A percentile compares a stretch with the other conserved stretches of the same genome.
Conservation (phyloP, 192 early-diverging fungal genomes). For the Allomyces javanicus region DNA sequence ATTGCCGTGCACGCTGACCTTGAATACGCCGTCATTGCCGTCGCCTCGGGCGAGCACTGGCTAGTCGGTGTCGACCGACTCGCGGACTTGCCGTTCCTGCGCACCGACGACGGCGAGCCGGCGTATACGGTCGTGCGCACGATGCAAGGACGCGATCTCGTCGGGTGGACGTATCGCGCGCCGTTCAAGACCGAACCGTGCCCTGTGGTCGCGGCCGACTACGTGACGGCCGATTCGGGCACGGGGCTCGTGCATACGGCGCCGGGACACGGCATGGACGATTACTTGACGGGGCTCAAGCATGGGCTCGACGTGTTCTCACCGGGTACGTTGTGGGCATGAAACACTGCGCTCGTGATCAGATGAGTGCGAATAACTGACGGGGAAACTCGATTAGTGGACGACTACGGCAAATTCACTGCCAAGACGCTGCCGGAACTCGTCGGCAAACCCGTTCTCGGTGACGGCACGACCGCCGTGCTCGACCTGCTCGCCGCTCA, state of each 20-base stretch:
- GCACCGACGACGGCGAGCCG: too few species aligned
- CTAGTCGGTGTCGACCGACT: background rate
- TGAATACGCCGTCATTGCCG: conserved; percentile 27
- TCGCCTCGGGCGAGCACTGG: background rate
- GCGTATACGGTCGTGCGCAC: too few species aligned
- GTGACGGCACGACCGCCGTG: conserved; percentile 32
- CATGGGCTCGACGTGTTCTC: conserved; percentile 37
- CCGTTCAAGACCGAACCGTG: conserved; percentile 21
- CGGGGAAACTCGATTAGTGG: conserved; percentile 13
- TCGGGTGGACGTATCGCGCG: conserved; percentile 33
- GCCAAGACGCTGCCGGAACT: conserved; percentile 37
- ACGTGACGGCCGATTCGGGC: conserved; percentile 51
- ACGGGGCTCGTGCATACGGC: conserved; percentile 68
- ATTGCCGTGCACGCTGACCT: conserved; percentile 45
- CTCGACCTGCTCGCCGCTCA: conserved; percentile 23
- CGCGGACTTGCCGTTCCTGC: too few species aligned
- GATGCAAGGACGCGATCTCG: conserved; percentile 21
- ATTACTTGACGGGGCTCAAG: conserved; percentile 41
- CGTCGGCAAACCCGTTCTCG: conserved; percentile 37
- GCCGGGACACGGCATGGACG: conserved; percentile 66
- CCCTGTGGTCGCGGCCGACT: conserved; percentile 37
- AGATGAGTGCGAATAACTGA: too few species aligned
- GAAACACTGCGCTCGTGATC: background rate
- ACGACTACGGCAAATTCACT: conserved; percentile 46
- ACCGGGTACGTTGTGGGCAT: conserved; percentile 17